Conservation (phyloP, 2,329 filamentous ascomycete genomes). For the Epichloe coenophiala region DNA sequence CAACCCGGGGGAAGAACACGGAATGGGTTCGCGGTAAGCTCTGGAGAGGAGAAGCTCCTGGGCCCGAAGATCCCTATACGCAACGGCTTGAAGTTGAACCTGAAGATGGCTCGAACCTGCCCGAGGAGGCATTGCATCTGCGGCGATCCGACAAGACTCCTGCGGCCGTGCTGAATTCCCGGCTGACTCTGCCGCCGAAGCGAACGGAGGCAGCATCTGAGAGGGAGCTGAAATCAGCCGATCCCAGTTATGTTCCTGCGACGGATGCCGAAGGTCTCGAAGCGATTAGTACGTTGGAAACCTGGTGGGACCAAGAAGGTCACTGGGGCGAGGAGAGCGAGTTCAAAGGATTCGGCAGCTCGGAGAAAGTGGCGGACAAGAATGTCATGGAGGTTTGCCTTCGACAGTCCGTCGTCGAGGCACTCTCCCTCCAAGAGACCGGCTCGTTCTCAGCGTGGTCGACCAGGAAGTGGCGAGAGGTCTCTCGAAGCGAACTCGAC, state of each 20-base stretch:
- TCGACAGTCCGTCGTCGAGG: constrained; percentile 39
- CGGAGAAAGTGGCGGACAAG: constrained; percentile 27
- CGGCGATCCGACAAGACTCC: constrained; percentile 13
- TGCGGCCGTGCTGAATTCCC: constrained; percentile 14
- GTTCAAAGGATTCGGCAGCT: constrained; percentile 30
- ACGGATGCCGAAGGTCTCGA: constrained; percentile 30
- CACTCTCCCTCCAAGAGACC: constrained; percentile 29
- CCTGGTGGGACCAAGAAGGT: constrained; percentile 41
- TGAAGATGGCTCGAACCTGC: constrained; percentile 16
- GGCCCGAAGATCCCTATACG: constrained; percentile 25
- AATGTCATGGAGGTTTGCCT: constrained; percentile 33
- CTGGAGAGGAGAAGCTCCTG: constrained; percentile 26
- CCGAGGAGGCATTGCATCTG: constrained; percentile 16
- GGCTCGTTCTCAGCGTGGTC: constrained; percentile 18
- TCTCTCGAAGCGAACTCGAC: constrained; percentile 20
- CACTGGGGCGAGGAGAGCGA: constrained; percentile 35
- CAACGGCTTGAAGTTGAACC: constrained; percentile 16
- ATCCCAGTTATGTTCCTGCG: constrained; percentile 34
- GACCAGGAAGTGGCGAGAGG: constrained; percentile 20
- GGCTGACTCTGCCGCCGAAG: constrained; percentile 20
- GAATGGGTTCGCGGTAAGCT: constrained; percentile 26
- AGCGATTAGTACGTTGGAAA: constrained; percentile 30
- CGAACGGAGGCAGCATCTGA: constrained; percentile 21
- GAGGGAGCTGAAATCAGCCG: constrained; percentile 16
- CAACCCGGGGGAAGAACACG: constrained; percentile 18